A percentile compares a stretch with the other conserved stretches of the same genome.
phyloP scores from a whole-genome alignment of 306 rosid species.

The Cucurbita pepo region DNA sequence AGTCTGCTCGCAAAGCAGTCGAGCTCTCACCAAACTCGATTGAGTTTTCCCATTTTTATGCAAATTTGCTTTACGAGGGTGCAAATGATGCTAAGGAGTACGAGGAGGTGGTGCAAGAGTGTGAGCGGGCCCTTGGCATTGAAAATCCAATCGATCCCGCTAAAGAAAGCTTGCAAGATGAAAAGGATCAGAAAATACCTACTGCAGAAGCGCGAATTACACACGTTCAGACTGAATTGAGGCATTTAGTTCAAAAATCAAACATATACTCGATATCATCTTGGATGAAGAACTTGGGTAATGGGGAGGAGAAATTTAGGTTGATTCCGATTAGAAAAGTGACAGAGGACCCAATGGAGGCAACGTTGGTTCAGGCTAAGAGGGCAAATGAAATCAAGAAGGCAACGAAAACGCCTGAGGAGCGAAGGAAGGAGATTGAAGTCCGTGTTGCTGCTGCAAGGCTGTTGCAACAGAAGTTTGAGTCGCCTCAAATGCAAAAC shows the following conservation, averaged over 20 bases:
- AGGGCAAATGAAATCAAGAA: constrained; percentile 96
- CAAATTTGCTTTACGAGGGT: constrained; percentile 59
- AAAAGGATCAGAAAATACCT: constrained; percentile 51
- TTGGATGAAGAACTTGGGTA: constrained; percentile 85
- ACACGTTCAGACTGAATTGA: constrained; percentile 65
- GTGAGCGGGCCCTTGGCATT: constrained; percentile 63
- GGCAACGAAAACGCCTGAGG: constrained; percentile 78
- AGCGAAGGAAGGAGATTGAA: constrained; percentile 87
- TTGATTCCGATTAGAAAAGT: constrained; percentile 67
- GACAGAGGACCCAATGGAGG: constrained; percentile 92
- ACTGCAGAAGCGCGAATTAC: constrained; percentile 33
- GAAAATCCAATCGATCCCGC: constrained; percentile 72
- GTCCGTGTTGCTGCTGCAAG: constrained; percentile 97
- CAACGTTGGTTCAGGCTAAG: constrained; percentile 51
- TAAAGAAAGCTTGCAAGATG: constrained; percentile 80
- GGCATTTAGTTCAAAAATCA: constrained; percentile 81
- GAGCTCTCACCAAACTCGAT: constrained; percentile 68
- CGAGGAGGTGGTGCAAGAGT: constrained; percentile 72
- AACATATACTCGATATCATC: constrained; percentile 61
- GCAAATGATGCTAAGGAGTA: constrained; percentile 68
- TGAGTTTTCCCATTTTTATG: constrained; percentile 65
- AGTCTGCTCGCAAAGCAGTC: constrained; percentile 59
- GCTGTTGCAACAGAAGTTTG: constrained; percentile 83
- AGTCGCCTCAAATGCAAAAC: constrained; percentile 33
- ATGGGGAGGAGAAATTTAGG: constrained; percentile 72